Percentiles rank a stretch among this genome's conserved stretches.
phyloP scores from a whole-genome alignment of 495 filamentous ascomycete genomes.

The Polyplosphaeria fusca region DNA sequence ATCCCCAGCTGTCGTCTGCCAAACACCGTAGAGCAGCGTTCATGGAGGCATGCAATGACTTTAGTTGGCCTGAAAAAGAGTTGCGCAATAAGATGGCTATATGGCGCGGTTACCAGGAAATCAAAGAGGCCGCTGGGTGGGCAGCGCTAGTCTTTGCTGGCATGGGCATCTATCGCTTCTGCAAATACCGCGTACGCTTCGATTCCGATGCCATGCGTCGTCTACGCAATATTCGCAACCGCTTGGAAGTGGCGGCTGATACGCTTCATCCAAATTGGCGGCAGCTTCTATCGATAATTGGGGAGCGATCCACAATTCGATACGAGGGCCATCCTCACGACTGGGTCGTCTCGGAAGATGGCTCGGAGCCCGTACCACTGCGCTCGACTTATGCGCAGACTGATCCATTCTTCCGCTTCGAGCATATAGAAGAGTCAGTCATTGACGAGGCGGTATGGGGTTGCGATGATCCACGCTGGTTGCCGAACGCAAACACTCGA shows the following conservation, averaged over 20 bases:
- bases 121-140: constrained; percentile 38
- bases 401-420: constrained; percentile 32
- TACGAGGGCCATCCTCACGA: constrained; percentile 39
- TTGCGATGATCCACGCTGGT: constrained; percentile 33
- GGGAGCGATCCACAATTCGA: constrained; percentile 15
- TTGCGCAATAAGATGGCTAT: constrained; percentile 41
- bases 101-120: constrained; percentile 40
- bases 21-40: constrained; percentile 24
- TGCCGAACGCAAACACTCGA: background rate
- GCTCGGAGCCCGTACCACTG: constrained; percentile 31
- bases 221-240: constrained; percentile 27
- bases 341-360: constrained; percentile 30
- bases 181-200: constrained; percentile 41
- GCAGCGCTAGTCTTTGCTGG: constrained; percentile 41
- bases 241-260: constrained; percentile 41
- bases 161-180: constrained; percentile 41
- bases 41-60: constrained; percentile 29
- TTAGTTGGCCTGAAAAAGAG: constrained; percentile 40
- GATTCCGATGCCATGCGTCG: constrained; percentile 34
- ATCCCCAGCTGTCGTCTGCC: constrained; percentile 7
- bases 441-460: constrained; percentile 37
- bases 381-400: constrained; percentile 36
- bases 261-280: constrained; percentile 41
- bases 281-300: constrained; percentile 20
- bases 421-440: constrained; percentile 33